Base-by-base conservation (phyloP, 352 stramenopile species). In the Pythium phragmitis region DNA sequence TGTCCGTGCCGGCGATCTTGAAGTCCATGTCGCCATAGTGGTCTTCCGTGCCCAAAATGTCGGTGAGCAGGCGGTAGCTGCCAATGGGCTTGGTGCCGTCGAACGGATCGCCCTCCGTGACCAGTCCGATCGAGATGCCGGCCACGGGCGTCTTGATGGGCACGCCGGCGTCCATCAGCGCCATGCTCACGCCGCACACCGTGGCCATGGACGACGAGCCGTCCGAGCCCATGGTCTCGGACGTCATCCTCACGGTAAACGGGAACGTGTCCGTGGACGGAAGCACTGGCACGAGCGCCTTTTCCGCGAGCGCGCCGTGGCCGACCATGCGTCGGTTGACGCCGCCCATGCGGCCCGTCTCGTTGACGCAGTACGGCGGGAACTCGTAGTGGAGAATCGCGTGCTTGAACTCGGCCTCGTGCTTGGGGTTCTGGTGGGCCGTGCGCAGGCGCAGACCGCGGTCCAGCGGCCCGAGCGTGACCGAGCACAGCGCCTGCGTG, bases 381-480 rank as follows among this genome's bases (percentile, higher is more conserved):
- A 99, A 99, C 65, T 99, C 92, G 67, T 99, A 99, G 76, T 99
- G 97, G 61, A 99, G 80, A 76, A 99, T 99, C 57, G 85, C 84
- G 59, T 93, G 77, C 64, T 94, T 92, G 39, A 88, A 54, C 30
- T 71, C 59, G 52, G 75, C 60, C 21, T 89, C 76, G 19, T 70
- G 23, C 14, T 26, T 67, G 26, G 72, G 73, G 50, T 89, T 75
- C 36, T 81, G 63, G 11, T 83, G 64, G 17, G 83, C 76, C 53
- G 78, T 85, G 48, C 85, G 87, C 52, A 94, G 72, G 30, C 77
- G 77, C 51, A 96, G 71, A 1, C 82, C 85, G 67, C 82, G 78
- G 47, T 96, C 85, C 21, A 92, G 64, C 34, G 86, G 84, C 11
- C 91, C 89, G 21, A 97, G 69, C 34, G 91, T 97, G 39, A 97